Evolutionary conservation across 23 red algal species (phyloP).

Genomic region (Cyanidium caldarium): DNA sequence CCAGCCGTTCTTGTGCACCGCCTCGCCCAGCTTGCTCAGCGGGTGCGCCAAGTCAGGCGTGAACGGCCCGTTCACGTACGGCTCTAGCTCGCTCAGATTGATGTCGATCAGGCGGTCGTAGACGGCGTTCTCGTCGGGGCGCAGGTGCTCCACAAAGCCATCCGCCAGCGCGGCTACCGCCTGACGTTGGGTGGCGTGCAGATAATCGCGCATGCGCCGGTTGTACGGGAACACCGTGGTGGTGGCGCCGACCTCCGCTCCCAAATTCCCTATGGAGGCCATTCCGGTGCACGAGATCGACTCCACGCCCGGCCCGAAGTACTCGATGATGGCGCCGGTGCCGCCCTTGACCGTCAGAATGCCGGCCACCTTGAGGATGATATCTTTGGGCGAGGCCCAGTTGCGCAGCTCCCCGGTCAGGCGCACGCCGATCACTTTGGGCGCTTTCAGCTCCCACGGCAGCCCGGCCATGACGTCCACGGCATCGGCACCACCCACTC

Average conservation of each 20-base stretch:
- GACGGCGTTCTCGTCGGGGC: conserved; percentile 54
- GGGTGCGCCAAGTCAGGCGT: conserved; percentile 94
- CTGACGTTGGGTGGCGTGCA: conserved; percentile 71
- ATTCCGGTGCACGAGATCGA: conserved; percentile 96
- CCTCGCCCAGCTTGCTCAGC: conserved; percentile 71
- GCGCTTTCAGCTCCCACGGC: conserved; percentile 97
- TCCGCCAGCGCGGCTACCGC: conserved; percentile 56
- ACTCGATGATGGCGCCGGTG: conserved; percentile 96
- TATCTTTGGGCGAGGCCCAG: conserved; percentile 85
- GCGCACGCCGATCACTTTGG: conserved; percentile 89
- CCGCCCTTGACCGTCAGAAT: conserved; percentile 99
- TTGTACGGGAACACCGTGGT: conserved; percentile 95
- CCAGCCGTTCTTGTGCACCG: conserved; percentile 59
- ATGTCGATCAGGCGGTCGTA: conserved; percentile 98
- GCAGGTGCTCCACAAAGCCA: conserved; percentile 42
- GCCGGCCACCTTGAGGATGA: conserved; percentile 93
- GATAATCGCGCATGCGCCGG: conserved; percentile 70
- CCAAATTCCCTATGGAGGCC: conserved; percentile 99
- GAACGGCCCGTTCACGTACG: conserved; percentile 93
- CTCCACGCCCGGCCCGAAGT: conserved; percentile 90
- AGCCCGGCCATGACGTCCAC: conserved; percentile 99
- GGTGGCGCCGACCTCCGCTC: conserved; percentile 94
- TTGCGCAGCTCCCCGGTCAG: conserved; percentile 69
- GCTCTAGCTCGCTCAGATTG: conserved; percentile 75
- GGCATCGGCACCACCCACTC: conserved; percentile 97